These are phyloP conservation scores for Candida oleophila DNA, from an alignment of 805 yeast species.

Conservation along the genomic window DNA sequence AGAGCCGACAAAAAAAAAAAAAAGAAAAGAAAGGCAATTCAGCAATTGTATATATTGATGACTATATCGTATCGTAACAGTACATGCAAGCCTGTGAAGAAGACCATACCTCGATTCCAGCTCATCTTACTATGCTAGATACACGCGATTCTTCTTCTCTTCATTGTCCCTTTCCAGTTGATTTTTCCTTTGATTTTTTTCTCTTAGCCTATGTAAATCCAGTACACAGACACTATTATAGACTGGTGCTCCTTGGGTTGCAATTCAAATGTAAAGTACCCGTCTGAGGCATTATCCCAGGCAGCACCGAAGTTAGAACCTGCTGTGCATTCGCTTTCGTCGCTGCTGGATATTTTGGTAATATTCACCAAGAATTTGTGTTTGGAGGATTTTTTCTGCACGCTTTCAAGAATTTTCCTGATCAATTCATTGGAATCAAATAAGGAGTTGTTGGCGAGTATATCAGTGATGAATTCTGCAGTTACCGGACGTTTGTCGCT, in stretches of 20 bases:
- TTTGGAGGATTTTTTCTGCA: constrained; percentile 48
- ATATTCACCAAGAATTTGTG: constrained; percentile 56
- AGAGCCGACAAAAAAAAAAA: background rate
- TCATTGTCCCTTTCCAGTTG: background rate
- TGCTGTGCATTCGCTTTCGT: constrained; percentile 21
- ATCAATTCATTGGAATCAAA: constrained; percentile 24
- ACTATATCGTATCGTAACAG: too few species aligned
- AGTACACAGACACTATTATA: constrained; percentile 8
- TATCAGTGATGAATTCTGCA: constrained; percentile 11
- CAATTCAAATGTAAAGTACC: constrained; percentile 40
- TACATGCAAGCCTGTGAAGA: too few species aligned
- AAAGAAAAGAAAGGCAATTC: background rate
- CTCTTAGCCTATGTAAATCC: constrained; percentile 7
- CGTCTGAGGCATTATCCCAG: constrained; percentile 61
- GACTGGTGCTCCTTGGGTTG: constrained; percentile 8
- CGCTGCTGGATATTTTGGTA: constrained; percentile 28
- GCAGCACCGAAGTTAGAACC: constrained; percentile 48
- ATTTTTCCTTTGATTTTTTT: background rate
- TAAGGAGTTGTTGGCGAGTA: constrained; percentile 8
- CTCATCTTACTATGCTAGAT: too few species aligned
- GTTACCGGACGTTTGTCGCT: constrained; percentile 21
- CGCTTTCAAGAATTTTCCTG: constrained; percentile 26
- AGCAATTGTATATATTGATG: too few species aligned
- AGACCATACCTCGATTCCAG: too few species aligned
- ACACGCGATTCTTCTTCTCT: too few species aligned